Evolutionary conservation across 176 grass and related monocot genomes (phyloP), one percentile per base, ranked within the genome.

Genomic region (Lolium multiflorum): DNA sequence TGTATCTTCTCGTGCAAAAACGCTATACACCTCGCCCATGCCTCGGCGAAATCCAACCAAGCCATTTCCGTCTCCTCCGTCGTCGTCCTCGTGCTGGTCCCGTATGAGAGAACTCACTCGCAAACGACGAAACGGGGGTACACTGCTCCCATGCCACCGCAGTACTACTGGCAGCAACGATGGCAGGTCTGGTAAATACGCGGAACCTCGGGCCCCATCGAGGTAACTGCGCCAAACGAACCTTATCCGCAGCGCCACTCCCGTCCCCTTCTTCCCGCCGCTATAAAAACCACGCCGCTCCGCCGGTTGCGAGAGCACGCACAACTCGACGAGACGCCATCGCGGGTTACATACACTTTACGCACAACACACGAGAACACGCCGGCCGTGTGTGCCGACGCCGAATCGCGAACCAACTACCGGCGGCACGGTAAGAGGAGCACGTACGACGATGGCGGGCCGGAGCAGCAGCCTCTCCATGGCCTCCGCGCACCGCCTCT

Each of bases 191-290:
- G 2, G 79, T 88, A 70, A 83, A 55, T 86, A 16, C 2, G 0
- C 0, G 11, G 54, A 22, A 28, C 47, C 81, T 16, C 68, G 16
- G 79, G 46, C 61, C 74, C 44, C 71, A 49, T 25, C 8, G 47
- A 25, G 15, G 89, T 51, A 63, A 91, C 77, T 70, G 1, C n/a
- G 64, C 25, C 10, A 51, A 70, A 41, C 76, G 21, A 71, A 52
- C 75, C 91, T 98, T 98, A 94, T 98, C 96, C 96, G 76, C 86
- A 78, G 31, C 31, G 31, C 50, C 83, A 9, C 83, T 59, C 69
- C 7, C 7, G 8, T 1, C 24, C 6, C 24, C n/a, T 15, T 4
- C 71, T 47, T 74, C 59, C 73, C 3, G 22, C 56, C 74, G 64
- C 89, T 87, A 90, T 94, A 94, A 84, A 94, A 51, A 15, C 80